These are phyloP conservation scores for Rhazya stricta DNA, from an alignment of 257 asterid genomes.

Conservation along the genomic window DNA sequence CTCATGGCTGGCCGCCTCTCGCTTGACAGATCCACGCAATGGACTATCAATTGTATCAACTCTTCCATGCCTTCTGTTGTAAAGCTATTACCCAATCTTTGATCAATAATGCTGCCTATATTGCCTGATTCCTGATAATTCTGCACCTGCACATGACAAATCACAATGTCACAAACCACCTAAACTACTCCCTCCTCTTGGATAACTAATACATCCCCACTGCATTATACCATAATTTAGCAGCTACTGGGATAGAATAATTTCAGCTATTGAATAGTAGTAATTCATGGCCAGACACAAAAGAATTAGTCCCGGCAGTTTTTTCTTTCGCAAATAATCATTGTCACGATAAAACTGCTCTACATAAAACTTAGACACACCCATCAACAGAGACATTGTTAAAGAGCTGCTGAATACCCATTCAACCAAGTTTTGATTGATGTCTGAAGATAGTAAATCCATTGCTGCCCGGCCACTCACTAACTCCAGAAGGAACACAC, in stretches of 20 bases:
- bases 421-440: slow-evolving; percentile 59
- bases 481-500: slow-evolving; percentile 82
- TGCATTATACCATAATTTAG: not conserved
- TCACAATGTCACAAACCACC: not conserved
- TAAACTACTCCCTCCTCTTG: not conserved
- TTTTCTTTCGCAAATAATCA: not conserved
- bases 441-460: slow-evolving; percentile 47
- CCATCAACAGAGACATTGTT: not conserved
- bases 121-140: slow-evolving; percentile 57
- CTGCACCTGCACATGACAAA: slow-evolving; percentile 46
- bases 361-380: not conserved
- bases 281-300: not conserved
- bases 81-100: slow-evolving; percentile 68
- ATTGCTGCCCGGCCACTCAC: slow-evolving; percentile 71
- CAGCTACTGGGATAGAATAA: not conserved
- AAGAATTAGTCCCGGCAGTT: no score
- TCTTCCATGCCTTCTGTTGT: slow-evolving; percentile 87
- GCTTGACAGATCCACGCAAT: slow-evolving; percentile 60
- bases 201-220: no score
- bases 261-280: not conserved
- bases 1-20: slow-evolving; percentile 77
- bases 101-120: slow-evolving; percentile 54
- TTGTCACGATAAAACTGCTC: not conserved
- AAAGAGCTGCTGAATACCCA: slow-evolving; percentile 45
- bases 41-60: slow-evolving; percentile 50